Evolutionary conservation across 1,284 basidiomycete genomes (phyloP), one percentile per base, ranked within the genome.

Genomic region (Puccinia polysora): DNA sequence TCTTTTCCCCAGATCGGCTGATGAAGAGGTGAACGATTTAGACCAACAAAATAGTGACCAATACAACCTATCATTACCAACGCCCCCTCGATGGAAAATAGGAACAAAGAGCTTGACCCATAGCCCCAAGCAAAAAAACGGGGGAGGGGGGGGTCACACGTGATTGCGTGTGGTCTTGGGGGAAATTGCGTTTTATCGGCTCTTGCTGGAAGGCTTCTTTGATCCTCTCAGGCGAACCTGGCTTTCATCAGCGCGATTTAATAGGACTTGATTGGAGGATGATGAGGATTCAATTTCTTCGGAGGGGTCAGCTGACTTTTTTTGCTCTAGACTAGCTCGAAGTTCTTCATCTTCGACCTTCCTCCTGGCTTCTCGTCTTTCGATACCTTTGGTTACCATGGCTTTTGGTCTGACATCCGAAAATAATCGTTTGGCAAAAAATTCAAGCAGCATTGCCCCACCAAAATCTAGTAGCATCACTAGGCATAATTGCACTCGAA

Each of bases 401-500:
- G 84, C 82, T 78, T 88, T 89, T 0, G 94, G 92, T 78, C 91
- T 87, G 30, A 95, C 83, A 77, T 91, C 87, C 4, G 93, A 92
- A 80, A 97, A 97, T 34, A 96, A 79, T 58, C 83, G 81, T 82
- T 97, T 97, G 83, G 91, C 94, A 10, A 82, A 80, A 60, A 84
- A 83, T 80, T 98, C 94, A 59, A 97, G 84, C 63, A 88, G 75
- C 84, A 86, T 97, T 78, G 92, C 97, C 0, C 91, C 91, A 4
- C 81, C 85, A 77, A 97, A 96, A 81, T 99, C 95, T 72, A 88
- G 78, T 32, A 89, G 78, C 94, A 98, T 98, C 53, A 86, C 84
- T 12, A 82, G 75, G 0, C 90, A 90, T 73, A 97, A 81, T 73
- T 84, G 84, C 76, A 88, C 74, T 79, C 89, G 89, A 85, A 96